Base-by-base conservation (phyloP, 2,329 filamentous ascomycete genomes). In the Colletotrichum sp. region DNA sequence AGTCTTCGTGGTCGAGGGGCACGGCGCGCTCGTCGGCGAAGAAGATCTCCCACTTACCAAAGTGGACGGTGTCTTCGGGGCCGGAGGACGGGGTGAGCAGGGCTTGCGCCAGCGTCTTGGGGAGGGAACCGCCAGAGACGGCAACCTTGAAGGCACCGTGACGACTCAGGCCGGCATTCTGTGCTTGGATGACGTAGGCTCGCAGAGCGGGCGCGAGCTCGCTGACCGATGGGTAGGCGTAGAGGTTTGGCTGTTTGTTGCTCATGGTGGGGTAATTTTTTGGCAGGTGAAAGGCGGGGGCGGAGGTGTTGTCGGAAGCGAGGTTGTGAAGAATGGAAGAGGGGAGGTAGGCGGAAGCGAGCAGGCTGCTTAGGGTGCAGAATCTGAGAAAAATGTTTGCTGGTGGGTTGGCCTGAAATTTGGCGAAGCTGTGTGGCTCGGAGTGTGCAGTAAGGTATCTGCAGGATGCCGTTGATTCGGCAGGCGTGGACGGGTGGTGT, bases 11-110 rank as follows among this genome's bases (percentile, higher is more conserved):
- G 84, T 97, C 93, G 79, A 98, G 93, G 26, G 97, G 94, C 69
- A 98, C 97, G 80, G 95, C 95, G 82, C 97, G 95, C 89, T 99
- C 97, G 84, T 99, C 97, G 82, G 96, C 96, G 85, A 98, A 98
- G 90, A 98, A 99, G 82, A 99, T 95, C 82, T 98, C 95, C 97
- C 97, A 99, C 85, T 95, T 95, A 83, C 90, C 88, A 86, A 97
- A 98, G 80, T 94, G 89, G 79, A 96, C 86, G 5, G 87, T 89
- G 82, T 96, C 94, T 72, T 93, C 83, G 56, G 86, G 82, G 12
- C 85, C 87, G 26, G 84, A 82, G 34, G 86, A 86, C 78, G 81
- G 86, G 79, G 91, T 82, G 30, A 98, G 91, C 13, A 98, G 92
- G 12, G 96, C 96, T 84, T 95, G 92, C 61, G 96, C 95, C 56